These are phyloP conservation scores for Eutrema yunnanense DNA, from an alignment of 345 rosid species.

Conservation along the genomic window DNA sequence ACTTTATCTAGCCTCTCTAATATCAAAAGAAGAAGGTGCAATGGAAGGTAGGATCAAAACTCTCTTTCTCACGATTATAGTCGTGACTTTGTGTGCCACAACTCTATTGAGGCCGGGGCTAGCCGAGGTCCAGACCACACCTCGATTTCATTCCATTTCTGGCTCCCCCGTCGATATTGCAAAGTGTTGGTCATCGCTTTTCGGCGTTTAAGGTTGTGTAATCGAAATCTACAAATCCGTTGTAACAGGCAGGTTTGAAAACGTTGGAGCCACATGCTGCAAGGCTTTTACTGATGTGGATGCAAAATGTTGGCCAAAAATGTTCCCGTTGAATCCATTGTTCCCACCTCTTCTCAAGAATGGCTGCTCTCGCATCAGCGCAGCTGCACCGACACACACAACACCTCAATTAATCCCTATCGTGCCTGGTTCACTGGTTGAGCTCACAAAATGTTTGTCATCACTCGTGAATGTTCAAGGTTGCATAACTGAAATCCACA, in stretches of 20 bases:
- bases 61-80: neutral
- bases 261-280: neutral
- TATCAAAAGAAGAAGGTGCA: neutral
- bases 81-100: neutral
- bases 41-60: neutral
- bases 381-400: neutral
- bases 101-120: neutral
- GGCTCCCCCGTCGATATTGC: neutral
- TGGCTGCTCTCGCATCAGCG: neutral
- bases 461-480: neutral
- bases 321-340: neutral
- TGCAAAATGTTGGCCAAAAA: neutral
- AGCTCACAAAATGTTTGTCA: neutral
- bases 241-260: neutral
- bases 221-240: neutral
- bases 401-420: neutral
- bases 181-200: neutral
- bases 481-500: neutral
- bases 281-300: neutral
- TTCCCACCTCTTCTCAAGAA: constrained; percentile 1
- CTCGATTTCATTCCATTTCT: neutral
- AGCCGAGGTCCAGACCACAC: neutral
- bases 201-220: neutral
- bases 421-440: neutral
- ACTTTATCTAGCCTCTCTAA: neutral